phyloP scores from a whole-genome alignment of 192 early-diverging fungal species.

The Backusella psychrophila region DNA sequence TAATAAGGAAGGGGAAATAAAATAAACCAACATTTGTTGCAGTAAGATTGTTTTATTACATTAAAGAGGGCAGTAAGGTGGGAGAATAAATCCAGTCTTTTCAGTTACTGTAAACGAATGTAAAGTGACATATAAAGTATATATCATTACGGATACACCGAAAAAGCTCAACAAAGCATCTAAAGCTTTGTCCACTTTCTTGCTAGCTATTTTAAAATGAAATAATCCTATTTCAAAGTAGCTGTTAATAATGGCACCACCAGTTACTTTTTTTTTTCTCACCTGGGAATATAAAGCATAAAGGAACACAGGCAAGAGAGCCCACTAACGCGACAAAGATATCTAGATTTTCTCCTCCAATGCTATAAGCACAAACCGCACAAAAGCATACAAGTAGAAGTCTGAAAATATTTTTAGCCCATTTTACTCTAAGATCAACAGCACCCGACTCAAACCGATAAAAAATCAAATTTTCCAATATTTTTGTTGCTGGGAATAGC shows the following conservation, averaged over 20 bases:
- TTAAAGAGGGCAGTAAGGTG: neutral
- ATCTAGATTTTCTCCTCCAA: constrained; percentile 70
- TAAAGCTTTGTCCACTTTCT: constrained; percentile 33
- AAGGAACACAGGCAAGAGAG: constrained; percentile 66
- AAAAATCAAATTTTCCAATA: constrained; percentile 74
- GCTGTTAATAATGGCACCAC: neutral
- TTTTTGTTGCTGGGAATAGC: constrained; percentile 82
- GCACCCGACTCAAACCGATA: constrained; percentile 44
- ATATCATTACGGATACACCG: constrained; percentile 64
- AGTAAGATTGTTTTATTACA: neutral
- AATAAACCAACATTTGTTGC: no score
- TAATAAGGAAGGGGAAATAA: no score
- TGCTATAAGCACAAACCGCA: constrained; percentile 62
- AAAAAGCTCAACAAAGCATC: constrained; percentile 42
- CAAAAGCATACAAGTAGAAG: constrained; percentile 55
- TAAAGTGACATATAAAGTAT: constrained; percentile 52
- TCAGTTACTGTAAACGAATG: neutral
- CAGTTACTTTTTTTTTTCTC: neutral
- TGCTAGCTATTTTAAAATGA: constrained; percentile 62
- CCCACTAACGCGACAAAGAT: constrained; percentile 86
- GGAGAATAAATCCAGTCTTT: neutral
- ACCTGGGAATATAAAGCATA: constrained; percentile 82
- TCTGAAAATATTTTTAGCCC: constrained; percentile 70
- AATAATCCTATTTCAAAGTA: constrained; percentile 46
- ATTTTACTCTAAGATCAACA: constrained; percentile 58